Percentiles rank a stretch among this genome's conserved stretches.
phyloP scores from a whole-genome alignment of 345 rosid species.

The Odontarrhena argentea region DNA sequence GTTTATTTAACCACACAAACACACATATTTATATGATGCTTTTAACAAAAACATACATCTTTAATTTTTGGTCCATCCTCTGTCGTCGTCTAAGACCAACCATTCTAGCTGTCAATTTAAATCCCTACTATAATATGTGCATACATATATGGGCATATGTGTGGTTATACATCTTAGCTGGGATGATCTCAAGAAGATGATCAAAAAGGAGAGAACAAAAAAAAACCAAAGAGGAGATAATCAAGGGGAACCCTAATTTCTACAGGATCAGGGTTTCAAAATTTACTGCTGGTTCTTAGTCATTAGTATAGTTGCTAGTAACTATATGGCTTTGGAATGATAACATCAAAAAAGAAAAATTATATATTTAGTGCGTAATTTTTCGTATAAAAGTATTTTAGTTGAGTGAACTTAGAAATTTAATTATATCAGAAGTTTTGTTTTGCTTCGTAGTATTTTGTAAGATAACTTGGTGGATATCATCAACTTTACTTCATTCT shows the following conservation, averaged over 20 bases:
- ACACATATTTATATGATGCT: background rate
- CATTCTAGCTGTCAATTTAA: constrained; percentile 33
- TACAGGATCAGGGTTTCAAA: background rate
- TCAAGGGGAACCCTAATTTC: background rate
- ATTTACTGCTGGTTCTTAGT: constrained; percentile 1
- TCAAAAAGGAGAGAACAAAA: background rate
- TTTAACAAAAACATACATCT: constrained; percentile 15
- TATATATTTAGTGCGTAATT: background rate
- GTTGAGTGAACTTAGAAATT: background rate
- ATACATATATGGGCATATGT: background rate
- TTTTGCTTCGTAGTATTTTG: no score
- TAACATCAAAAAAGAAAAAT: background rate
- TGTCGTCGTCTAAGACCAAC: constrained; percentile 23
- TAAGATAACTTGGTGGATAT: no score
- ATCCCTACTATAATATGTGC: constrained; percentile 11
- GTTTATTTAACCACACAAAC: constrained; percentile 17
- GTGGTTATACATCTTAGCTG: background rate
- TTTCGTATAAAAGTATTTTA: background rate
- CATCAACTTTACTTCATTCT: no score
- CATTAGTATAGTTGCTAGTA: background rate
- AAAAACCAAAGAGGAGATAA: background rate
- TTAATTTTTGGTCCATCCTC: constrained; percentile 37
- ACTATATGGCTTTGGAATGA: background rate
- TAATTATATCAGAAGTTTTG: no score
- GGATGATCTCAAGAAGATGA: background rate